Evolutionary conservation across 148 eudicot genomes (phyloP).

Genomic region (Vaccinium myrtillus): DNA sequence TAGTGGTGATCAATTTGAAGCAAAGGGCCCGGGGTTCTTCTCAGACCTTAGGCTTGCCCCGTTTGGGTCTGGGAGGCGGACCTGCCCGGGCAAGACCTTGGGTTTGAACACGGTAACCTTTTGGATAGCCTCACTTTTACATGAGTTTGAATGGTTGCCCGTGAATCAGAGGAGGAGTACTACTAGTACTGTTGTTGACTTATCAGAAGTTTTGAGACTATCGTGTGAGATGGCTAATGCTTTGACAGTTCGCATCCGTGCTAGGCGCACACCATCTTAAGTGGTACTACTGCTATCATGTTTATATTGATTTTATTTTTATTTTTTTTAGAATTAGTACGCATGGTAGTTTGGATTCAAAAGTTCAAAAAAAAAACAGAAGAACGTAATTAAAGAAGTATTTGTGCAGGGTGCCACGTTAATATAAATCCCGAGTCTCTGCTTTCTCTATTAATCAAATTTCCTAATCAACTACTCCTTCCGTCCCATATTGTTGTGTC

Average conservation of each 20-base stretch:
- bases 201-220: conserved; percentile 60
- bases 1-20: background rate
- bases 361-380: background rate
- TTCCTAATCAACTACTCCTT: too few species aligned
- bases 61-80: conserved; percentile 75
- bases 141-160: conserved; percentile 50
- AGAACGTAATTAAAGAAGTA: background rate
- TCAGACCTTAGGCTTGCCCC: conserved; percentile 82
- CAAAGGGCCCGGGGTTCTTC: conserved; percentile 45
- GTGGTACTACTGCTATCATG: background rate
- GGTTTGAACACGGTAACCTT: conserved; percentile 65
- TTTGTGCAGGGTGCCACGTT: too few species aligned
- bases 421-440: too few species aligned
- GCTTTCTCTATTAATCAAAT: background rate
- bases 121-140: conserved; percentile 70
- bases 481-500: too few species aligned
- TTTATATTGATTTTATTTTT: background rate
- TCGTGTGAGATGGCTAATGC: conserved; percentile 90
- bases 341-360: background rate
- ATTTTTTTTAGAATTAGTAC: background rate
- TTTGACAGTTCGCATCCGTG: conserved; percentile 35
- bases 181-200: conserved; percentile 30
- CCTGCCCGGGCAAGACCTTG: conserved; percentile 75
- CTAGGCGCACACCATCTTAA: conserved; percentile 28
- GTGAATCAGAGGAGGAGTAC: background rate